Base-by-base conservation (phyloP, 345 rosid genomes). In the Psidium guajava region DNA sequence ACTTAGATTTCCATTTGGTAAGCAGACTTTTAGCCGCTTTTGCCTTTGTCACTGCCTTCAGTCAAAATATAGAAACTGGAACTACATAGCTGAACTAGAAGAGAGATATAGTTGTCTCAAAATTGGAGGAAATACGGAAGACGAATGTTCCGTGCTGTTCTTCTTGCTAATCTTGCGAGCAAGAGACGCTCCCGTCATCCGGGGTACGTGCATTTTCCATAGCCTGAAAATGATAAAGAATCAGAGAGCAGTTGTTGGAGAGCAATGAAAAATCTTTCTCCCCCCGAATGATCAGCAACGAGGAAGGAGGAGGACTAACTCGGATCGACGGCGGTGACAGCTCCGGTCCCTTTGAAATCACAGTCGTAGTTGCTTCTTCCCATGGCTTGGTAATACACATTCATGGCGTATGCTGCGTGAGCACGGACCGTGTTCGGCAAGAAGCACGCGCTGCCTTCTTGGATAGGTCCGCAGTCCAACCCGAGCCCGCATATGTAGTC, bases 321-420 rank as follows among this genome's bases (percentile, higher is more conserved):
- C 56, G 98, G 96, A 89, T 95, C 89, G 10, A 87, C 32, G 25
- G 83, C 18, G 21, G 92, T 61, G 47, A 93, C 80, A 18, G 89
- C 90, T 22, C 93, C 98, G 13, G 95, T 94, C 52, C 84, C 92
- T 21, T 87, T 83, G 87, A 96, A 95, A 87, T 92, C 93, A 49
- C 98, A 95, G 11, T 93, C 91, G 24, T 86, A 90, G n/a, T 88
- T 87, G 42, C 88, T 86, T 86, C 87, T 90, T n/a, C 91, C 93
- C 50, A 85, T 88, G 32, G 95, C 88, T 85, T 94, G 96, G 84
- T 91, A 94, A 86, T 90, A 96, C 75, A 87, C 85, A 80, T 94
- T 94, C 98, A 94, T 94, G 74, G 98, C 94, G 49, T 83, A 94
- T 5, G 95, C 93, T 0, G 96, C 93, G 50, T 95, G 95, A 80